phyloP scores from a whole-genome alignment of 495 filamentous ascomycete species.

The Aspergillus affinis region DNA sequence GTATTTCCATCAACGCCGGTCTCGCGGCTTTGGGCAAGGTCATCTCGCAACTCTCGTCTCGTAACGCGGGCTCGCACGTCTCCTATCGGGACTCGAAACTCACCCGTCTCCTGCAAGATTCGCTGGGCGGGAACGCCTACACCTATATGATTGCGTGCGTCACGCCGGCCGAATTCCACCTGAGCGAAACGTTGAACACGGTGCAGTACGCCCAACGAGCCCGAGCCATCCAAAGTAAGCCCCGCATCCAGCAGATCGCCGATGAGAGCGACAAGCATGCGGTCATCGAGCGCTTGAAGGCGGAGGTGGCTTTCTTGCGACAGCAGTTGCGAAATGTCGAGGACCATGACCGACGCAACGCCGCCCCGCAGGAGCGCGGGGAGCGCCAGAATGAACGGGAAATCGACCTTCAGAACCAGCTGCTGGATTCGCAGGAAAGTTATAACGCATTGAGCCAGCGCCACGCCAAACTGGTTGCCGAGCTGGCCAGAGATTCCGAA shows the following conservation, averaged over 20 bases:
- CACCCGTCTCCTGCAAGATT: constrained; percentile 94
- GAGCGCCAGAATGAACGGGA: constrained; percentile 85
- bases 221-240: constrained; percentile 95
- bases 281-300: constrained; percentile 88
- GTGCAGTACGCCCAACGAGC: constrained; percentile 95
- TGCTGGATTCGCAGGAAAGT: constrained; percentile 91
- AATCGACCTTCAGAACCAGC: constrained; percentile 87
- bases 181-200: constrained; percentile 97
- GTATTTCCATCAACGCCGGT: constrained; percentile 97
- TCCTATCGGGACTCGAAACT: constrained; percentile 98
- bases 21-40: constrained; percentile 96
- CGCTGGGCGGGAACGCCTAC: constrained; percentile 94
- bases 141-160: constrained; percentile 99
- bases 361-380: constrained; percentile 60
- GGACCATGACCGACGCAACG: constrained; percentile 58
- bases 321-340: constrained; percentile 84
- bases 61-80: constrained; percentile 84
- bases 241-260: constrained; percentile 83
- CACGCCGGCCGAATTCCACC: constrained; percentile 92
- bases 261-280: constrained; percentile 96
- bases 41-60: constrained; percentile 94
- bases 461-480: constrained; percentile 92
- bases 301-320: constrained; percentile 89
- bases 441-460: constrained; percentile 87
- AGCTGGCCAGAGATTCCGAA: constrained; percentile 84